phyloP scores from a whole-genome alignment of 331 rosid genomes.

The Dryas integrifolia region DNA sequence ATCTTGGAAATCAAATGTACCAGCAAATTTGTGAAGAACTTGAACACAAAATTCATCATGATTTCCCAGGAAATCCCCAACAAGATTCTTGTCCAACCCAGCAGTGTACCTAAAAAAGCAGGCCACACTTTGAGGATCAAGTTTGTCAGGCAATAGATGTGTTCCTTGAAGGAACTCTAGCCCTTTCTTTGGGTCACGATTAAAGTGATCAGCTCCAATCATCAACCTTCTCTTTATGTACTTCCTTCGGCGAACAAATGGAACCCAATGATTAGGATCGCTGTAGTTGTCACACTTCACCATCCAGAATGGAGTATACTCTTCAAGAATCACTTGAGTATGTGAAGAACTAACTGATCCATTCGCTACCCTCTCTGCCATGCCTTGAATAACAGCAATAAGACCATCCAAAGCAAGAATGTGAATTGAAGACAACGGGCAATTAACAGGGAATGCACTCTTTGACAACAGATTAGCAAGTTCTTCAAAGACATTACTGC shows the following conservation, averaged over 20 bases:
- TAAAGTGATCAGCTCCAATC: conserved; percentile 97
- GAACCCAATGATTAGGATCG: conserved; percentile 87
- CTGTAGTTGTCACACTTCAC: conserved; percentile 74
- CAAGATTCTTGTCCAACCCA: conserved; percentile 94
- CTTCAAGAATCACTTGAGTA: conserved; percentile 58
- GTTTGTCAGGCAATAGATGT: conserved; percentile 88
- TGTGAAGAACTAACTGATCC: conserved; percentile 58
- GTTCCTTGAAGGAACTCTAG: conserved; percentile 94
- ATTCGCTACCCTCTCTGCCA: conserved; percentile 84
- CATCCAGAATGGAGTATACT: conserved; percentile 94
- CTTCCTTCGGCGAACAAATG: conserved; percentile 80
- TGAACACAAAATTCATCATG: conserved; percentile 94
- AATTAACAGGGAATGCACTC: conserved; percentile 95
- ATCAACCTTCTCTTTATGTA: conserved; percentile 81
- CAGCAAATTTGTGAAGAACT: conserved; percentile 95
- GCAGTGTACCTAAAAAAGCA: conserved; percentile 85
- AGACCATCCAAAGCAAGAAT: conserved; percentile 98
- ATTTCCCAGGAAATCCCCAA: conserved; percentile 94
- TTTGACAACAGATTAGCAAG: conserved; percentile 87
- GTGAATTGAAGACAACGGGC: conserved; percentile 83
- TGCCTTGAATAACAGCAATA: conserved; percentile 91
- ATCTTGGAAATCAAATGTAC: conserved; percentile 93
- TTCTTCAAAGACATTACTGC: conserved; percentile 91
- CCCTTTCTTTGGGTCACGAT: conserved; percentile 97
- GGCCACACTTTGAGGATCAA: conserved; percentile 94